phyloP scores from a whole-genome alignment of 1,284 basidiomycete species.

The Pholiota adiposa region DNA sequence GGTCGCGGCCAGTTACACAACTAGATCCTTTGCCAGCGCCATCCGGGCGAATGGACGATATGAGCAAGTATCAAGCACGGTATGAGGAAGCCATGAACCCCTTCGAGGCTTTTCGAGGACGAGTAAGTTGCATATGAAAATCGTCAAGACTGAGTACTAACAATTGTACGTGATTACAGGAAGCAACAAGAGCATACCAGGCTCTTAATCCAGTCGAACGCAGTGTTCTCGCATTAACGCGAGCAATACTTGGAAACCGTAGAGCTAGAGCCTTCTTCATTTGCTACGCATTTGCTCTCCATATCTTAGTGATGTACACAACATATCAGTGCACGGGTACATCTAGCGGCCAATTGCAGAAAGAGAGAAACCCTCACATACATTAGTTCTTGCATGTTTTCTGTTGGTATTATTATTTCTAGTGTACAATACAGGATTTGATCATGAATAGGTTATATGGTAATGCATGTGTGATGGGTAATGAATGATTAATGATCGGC shows the following conservation, averaged over 20 bases:
- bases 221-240: slow-evolving; percentile 84
- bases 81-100: slow-evolving; percentile 98
- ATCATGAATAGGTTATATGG: slow-evolving; percentile 17
- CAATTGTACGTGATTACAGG: slow-evolving; percentile 50
- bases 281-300: slow-evolving; percentile 78
- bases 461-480: slow-evolving; percentile 16
- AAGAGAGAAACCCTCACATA: slow-evolving; percentile 47
- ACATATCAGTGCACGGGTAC: slow-evolving; percentile 70
- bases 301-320: slow-evolving; percentile 80
- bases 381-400: slow-evolving; percentile 23
- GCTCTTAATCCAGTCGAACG: slow-evolving; percentile 92
- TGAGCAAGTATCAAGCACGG: slow-evolving; percentile 87
- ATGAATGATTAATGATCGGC: slow-evolving; percentile 15
- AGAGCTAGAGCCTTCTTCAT: slow-evolving; percentile 84
- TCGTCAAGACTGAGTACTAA: not conserved
- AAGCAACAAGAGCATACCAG: slow-evolving; percentile 90
- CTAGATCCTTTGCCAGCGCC: slow-evolving; percentile 68
- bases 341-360: slow-evolving; percentile 50
- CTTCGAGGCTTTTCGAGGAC: slow-evolving; percentile 94
- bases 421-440: slow-evolving; percentile 31
- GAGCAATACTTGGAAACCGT: slow-evolving; percentile 86
- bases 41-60: slow-evolving; percentile 60
- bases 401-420: slow-evolving; percentile 31
- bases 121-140: slow-evolving; percentile 60
- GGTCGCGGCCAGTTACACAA: slow-evolving; percentile 54